Percentiles rank a stretch among this genome's conserved stretches.
phyloP scores from a whole-genome alignment of 306 rosid genomes.

The Echinosophora koreensis region DNA sequence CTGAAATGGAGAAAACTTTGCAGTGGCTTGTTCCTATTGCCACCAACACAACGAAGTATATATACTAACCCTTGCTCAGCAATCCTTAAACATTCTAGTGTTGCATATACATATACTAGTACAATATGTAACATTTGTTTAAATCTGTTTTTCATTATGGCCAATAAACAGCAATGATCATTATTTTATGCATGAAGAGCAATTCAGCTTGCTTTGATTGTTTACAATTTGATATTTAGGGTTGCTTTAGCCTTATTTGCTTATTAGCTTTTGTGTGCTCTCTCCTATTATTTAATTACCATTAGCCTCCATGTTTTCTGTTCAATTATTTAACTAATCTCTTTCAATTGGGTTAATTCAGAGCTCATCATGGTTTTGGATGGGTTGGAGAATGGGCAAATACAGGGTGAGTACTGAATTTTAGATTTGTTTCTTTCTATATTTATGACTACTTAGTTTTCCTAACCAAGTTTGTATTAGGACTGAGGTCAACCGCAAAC shows the following conservation, averaged over 20 bases:
- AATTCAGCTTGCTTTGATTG: conserved; percentile 29
- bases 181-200: conserved; percentile 1
- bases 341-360: conserved; percentile 46
- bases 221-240: conserved; percentile 23
- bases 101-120: conserved; percentile 39
- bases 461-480: conserved; percentile 53
- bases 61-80: conserved; percentile 37
- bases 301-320: conserved; percentile 14
- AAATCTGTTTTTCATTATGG: conserved; percentile 34
- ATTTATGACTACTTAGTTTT: conserved; percentile 4
- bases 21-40: conserved; percentile 98
- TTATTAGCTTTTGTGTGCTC: background rate
- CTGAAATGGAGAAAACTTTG: conserved; percentile 94
- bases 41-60: conserved; percentile 88
- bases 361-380: conserved; percentile 99
- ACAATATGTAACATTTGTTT: conserved; percentile 28
- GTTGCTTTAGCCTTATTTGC: conserved; percentile 8
- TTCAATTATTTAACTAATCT: conserved; percentile 38
- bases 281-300: conserved; percentile 15
- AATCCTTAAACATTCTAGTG: conserved; percentile 4
- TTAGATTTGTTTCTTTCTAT: conserved; percentile 22
- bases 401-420: conserved; percentile 76
- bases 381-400: conserved; percentile 99
- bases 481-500: conserved; percentile 76
- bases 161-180: background rate